These are phyloP conservation scores for Desmodesmus armatus DNA, from an alignment of 139 green algal genomes.

Conservation along the genomic window DNA sequence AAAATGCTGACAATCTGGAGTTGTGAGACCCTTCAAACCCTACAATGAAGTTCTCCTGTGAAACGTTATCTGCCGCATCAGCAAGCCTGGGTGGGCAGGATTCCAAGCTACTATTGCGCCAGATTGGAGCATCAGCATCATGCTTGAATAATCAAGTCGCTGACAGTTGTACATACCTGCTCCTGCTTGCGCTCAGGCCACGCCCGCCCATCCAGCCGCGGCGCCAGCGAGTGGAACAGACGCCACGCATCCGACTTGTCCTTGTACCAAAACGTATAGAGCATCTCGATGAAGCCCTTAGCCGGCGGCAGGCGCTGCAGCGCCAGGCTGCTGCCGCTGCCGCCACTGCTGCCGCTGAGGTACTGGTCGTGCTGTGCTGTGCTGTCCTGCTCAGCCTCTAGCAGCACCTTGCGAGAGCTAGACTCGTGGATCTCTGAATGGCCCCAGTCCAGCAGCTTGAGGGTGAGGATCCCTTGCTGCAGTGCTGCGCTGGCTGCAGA, in stretches of 20 bases:
- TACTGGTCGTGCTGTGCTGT: neutral
- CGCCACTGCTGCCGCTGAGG: neutral
- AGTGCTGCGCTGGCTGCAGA: conserved; percentile 29
- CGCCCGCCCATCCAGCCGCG: conserved; percentile 2
- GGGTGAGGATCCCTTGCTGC: neutral
- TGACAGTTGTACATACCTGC: no score
- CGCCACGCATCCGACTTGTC: conserved; percentile 17
- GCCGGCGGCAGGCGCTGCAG: neutral
- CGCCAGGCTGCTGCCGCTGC: neutral
- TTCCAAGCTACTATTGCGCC: no score
- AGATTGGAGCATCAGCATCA: no score
- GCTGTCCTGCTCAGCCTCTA: neutral
- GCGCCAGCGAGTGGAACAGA: conserved; percentile 16
- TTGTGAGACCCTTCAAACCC: no score
- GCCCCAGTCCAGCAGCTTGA: conserved; percentile 22
- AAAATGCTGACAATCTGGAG: no score
- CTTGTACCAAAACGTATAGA: conserved; percentile 36
- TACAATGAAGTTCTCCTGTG: no score
- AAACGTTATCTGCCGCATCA: no score
- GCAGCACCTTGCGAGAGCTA: conserved; percentile 2
- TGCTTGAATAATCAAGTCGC: no score
- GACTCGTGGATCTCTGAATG: conserved; percentile 29
- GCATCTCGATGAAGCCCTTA: conserved; percentile 9
- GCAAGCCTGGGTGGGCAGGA: no score
- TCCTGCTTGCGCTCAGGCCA: neutral